A percentile compares a stretch with the other conserved stretches of the same genome.
Evolutionary conservation across 164 flowering plant genomes (phyloP).

Genomic region (Saururus chinensis): DNA sequence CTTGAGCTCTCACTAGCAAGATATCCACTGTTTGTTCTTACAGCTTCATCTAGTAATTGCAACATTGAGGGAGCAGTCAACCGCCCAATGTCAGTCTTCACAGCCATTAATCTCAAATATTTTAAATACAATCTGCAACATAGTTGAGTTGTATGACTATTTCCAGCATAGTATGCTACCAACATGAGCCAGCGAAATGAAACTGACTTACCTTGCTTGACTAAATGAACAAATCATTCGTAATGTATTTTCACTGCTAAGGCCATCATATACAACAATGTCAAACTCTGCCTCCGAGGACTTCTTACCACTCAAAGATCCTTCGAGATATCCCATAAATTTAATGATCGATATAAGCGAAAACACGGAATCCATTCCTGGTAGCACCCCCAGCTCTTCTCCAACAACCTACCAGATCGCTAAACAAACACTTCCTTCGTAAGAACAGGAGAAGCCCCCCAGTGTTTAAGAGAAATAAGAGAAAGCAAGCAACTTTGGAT

Average conservation of each 20-base stretch:
- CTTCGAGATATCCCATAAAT: slow-evolving; percentile 31
- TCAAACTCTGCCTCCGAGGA: slow-evolving; percentile 36
- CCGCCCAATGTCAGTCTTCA: slow-evolving; percentile 84
- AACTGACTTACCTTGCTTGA: slow-evolving; percentile 50
- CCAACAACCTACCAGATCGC: slow-evolving; percentile 72
- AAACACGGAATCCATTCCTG: slow-evolving; percentile 88
- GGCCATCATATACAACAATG: slow-evolving; percentile 69
- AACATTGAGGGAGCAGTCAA: slow-evolving; percentile 73
- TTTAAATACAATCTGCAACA: slow-evolving; percentile 67
- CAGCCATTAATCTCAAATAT: slow-evolving; percentile 62
- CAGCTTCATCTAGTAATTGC: slow-evolving; percentile 62
- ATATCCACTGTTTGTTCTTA: slow-evolving; percentile 29
- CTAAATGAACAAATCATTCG: slow-evolving; percentile 62
- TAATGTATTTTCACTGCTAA: slow-evolving; percentile 67
- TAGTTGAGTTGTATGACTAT: no score
- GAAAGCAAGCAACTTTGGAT: no score
- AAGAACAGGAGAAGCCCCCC: no score
- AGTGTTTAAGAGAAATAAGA: no score
- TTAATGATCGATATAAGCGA: slow-evolving; percentile 44
- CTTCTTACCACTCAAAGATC: slow-evolving; percentile 16
- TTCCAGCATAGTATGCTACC: no score
- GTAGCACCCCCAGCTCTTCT: slow-evolving; percentile 95
- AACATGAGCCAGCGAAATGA: no score
- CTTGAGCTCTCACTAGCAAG: slow-evolving; percentile 41
- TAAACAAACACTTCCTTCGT: background rate